These are phyloP conservation scores for Exserohilum rostratum DNA, from an alignment of 2,329 filamentous ascomycete genomes.

Conservation along the genomic window DNA sequence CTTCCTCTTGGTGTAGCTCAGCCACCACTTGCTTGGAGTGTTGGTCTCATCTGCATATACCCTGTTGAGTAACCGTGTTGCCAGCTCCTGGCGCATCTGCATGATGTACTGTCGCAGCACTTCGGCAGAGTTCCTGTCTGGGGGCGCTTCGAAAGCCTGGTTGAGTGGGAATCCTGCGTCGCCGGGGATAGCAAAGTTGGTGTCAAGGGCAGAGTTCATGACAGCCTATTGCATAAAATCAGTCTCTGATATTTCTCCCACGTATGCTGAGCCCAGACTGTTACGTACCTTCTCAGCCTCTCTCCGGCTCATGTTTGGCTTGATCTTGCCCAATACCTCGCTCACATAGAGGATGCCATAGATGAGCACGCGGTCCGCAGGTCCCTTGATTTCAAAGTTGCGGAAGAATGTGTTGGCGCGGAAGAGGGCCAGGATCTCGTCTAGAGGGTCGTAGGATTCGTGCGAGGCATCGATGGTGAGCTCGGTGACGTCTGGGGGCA, in stretches of 20 bases:
- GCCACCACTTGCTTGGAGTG: constrained; percentile 83
- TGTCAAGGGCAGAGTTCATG: constrained; percentile 87
- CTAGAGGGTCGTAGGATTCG: constrained; percentile 94
- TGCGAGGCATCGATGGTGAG: constrained; percentile 74
- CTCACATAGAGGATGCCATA: constrained; percentile 96
- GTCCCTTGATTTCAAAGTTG: constrained; percentile 98
- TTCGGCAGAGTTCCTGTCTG: constrained; percentile 88
- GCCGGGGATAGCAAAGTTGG: constrained; percentile 90
- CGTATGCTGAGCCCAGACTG: constrained; percentile 26
- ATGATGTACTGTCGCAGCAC: constrained; percentile 84
- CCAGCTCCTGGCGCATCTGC: constrained; percentile 92
- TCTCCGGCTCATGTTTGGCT: constrained; percentile 69
- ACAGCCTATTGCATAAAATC: constrained; percentile 65
- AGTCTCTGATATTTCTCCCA: constrained; percentile 30
- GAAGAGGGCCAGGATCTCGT: constrained; percentile 91
- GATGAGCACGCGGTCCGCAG: constrained; percentile 90
- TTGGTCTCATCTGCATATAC: constrained; percentile 77
- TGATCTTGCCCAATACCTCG: constrained; percentile 88
- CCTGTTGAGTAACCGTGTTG: constrained; percentile 77
- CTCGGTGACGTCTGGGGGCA: constrained; percentile 61
- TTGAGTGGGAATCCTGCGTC: constrained; percentile 93
- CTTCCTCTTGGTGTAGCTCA: constrained; percentile 98
- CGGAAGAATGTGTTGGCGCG: constrained; percentile 98
- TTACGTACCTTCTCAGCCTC: constrained; percentile 67
- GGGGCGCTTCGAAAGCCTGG: constrained; percentile 91